Evolutionary conservation across 1,139 yeast genomes (phyloP), one percentile per base, ranked within the genome.

Genomic region (Wickerhamiella infanticola): DNA sequence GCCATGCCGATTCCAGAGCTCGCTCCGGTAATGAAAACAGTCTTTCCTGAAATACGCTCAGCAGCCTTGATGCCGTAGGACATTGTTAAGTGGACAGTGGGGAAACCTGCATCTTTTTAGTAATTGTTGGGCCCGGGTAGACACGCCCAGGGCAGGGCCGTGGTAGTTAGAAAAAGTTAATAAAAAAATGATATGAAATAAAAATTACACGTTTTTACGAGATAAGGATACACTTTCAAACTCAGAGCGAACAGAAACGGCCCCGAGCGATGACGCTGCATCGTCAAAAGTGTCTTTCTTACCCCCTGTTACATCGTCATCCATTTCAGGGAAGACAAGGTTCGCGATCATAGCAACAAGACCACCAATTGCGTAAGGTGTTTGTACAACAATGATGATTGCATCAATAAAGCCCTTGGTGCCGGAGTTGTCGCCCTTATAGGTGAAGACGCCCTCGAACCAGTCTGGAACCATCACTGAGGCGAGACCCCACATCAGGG

Each of bases 361-460:
- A 18, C 94, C 95, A 35, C 88, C 73, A 44, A 84, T 67, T 33
- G 94, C 90, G 59, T 79, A 84, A 40, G 93, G 85, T 27, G 93
- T 80, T 62, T 81, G 90, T 85, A 82, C 74, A 45, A 85, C 82
- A 52, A 84, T 72, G 41, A 73, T 71, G 53, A 84, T 79, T 46
- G 95, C 95, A 59, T 82, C 75, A 52, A 74, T 66, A 65, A 84
- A 80, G 27, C 94, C 94, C 45, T 60, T 55, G 47, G 82, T 68
- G 3, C 78, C 68, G 39, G 59, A 63, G 68, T 84, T 83, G 54
- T 52, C 60, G 41, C 94, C 94, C 4, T 57, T 48, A 63, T 85
- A 84, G 35, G 90, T 80, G 67, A 85, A 84, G 35, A 84, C 79
- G 53, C 68, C 58, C 44, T 68, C 63, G 60, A 84, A 85, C 94